Base-by-base conservation (phyloP, 192 early-diverging fungal genomes). In the Coemansia erecta region DNA sequence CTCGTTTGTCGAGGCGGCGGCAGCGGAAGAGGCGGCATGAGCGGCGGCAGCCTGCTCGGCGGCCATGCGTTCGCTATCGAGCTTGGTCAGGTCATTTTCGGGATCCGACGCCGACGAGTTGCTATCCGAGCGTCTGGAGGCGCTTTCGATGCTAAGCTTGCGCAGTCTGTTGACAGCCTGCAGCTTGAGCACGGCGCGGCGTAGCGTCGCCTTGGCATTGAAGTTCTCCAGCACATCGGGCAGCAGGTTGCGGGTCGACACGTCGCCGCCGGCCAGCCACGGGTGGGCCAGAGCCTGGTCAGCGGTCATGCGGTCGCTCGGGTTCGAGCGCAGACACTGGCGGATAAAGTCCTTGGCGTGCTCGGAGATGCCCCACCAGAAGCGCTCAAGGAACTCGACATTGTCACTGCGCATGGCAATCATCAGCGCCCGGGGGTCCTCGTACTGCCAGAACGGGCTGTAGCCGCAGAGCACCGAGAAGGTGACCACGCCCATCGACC, bases 401-500 rank as follows among this genome's bases (percentile, higher is more conserved):
- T 84, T 83, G 64, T 82, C 84, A 68, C 76, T 73, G 19, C 81
- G 84, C 61, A 90, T 87, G 50, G 84, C 85, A 6, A 64, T 60
- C 23, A 86, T 65, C 23, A 89, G 59, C 9, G 66, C 57, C 42
- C 84, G 80, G 56, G 85, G 86, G 50, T 85, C 81, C 21, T 85
- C 79, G 59, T 79, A 87, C 23, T 60, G 26, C 61, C 82, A 77
- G 72, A 87, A 91, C 22, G 91, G 91, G 21, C 84, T 81, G 76
- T 93, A 93, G 28, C 91, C 91, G 64, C 90, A 93, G 8, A 92
- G 76, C 81, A 94, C 72, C 28, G 92, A 90, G 66, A 91, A 95
- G 31, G 94, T 89, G 54, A 98, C 90, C 14, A 95, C 85, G 57
- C 95, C 95, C 56, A 95, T 87, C 8, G 90, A 90, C 94, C 94